Base-by-base conservation (phyloP, 2,329 filamentous ascomycete genomes). In the Aureobasidium sp. region DNA sequence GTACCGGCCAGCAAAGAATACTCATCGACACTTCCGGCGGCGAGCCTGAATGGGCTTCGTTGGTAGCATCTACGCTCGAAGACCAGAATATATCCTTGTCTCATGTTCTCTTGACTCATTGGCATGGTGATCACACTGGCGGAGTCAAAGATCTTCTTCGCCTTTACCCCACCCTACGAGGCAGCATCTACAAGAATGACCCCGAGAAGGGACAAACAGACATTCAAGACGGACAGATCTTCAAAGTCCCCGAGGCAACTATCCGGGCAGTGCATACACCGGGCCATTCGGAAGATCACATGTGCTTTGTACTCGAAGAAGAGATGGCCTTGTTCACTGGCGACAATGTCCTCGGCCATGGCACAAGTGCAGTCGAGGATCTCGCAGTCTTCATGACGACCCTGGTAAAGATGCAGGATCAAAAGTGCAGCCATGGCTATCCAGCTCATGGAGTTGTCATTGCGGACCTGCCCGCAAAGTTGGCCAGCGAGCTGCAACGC, bases 51-150 rank as follows among this genome's bases (percentile, higher is more conserved):
- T 77, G 72, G 71, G 70, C 70, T 0, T 69, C 71, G 0, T 51
- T 76, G 6, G 68, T 82, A 15, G 47, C 65, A 0, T 64, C 63
- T 1, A 74, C 69, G 0, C 71, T 82, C 1, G 34, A 62, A 1
- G 61, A 69, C 2, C 41, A 48, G 0, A 53, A 63, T 1, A 69
- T 78, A 46, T 59, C 63, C 0, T 60, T 83, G 0, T 77, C 76
- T 0, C 75, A 79, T 60, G 72, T 79, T 3, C 66, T 78, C 1
- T 65, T 78, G 4, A 76, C 76, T 0, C 77, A 79, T 63, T 79
- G 75, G 75, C 77, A 78, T 63, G 74, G 75, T 3, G 77, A 79
- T 63, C 77, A 79, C 59, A 74, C 75, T 2, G 75, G 74, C 2
- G 77, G 76, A 1, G 74, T 77, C 3, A 72, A 74, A 0, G 75